These are phyloP conservation scores for Gliomastix tumulicola DNA, from an alignment of 2,329 filamentous ascomycete genomes.

Conservation along the genomic window DNA sequence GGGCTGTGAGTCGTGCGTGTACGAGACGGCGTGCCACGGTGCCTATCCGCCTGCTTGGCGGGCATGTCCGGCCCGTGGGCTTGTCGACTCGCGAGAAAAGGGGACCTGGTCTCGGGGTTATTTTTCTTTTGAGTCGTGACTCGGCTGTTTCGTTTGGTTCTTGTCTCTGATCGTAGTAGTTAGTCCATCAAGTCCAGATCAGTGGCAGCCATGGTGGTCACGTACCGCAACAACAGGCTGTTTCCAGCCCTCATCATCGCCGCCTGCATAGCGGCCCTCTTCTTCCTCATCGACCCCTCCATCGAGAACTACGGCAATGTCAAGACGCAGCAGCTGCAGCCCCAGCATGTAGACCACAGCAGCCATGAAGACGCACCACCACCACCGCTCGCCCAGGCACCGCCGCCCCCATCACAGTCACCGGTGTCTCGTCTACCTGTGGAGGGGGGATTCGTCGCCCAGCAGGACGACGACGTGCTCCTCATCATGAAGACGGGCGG, in stretches of 20 bases:
- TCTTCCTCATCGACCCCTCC: constrained; percentile 10
- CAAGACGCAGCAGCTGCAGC: not conserved
- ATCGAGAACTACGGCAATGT: constrained; percentile 5
- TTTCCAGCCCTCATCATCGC: constrained; percentile 13
- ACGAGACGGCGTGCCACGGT: too few species aligned
- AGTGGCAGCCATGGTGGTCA: constrained; percentile 8
- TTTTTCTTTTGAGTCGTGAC: not conserved
- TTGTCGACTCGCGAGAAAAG: not conserved
- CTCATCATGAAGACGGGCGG: constrained; percentile 16
- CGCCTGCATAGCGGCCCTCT: constrained; percentile 9
- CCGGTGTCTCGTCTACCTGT: too few species aligned
- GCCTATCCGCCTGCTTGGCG: too few species aligned
- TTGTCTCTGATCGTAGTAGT: not conserved
- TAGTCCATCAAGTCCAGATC: not conserved
- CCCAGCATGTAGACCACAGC: not conserved
- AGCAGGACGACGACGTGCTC: constrained; percentile 10
- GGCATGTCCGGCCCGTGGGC: not conserved
- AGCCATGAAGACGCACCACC: not conserved
- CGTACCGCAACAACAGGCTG: constrained; percentile 14
- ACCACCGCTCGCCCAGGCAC: not conserved
- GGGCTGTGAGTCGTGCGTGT: too few species aligned
- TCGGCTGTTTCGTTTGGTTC: not conserved
- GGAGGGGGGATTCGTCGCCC: too few species aligned
- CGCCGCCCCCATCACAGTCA: too few species aligned
- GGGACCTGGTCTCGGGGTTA: not conserved